Percentiles rank a stretch among this genome's conserved stretches.
These are phyloP conservation scores for Epichloe aotearoae DNA, from an alignment of 2,329 filamentous ascomycete genomes.

Conservation along the genomic window DNA sequence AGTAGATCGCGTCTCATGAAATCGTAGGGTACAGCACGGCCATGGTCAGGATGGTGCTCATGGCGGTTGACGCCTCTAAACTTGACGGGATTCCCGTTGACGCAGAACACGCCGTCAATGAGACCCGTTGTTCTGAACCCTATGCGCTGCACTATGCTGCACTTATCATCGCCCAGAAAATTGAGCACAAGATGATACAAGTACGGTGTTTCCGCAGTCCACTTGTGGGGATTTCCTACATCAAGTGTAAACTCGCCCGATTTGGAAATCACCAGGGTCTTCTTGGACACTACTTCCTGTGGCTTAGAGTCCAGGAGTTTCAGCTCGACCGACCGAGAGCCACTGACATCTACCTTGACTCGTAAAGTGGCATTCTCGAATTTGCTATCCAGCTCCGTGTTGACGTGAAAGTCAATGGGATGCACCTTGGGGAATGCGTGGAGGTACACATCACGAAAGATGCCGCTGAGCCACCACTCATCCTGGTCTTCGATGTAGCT, in stretches of 20 bases:
- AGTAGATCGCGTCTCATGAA: slow-evolving; percentile 49
- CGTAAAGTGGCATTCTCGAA: slow-evolving; percentile 39
- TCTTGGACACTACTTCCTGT: slow-evolving; percentile 13
- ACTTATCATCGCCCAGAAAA: slow-evolving; percentile 14
- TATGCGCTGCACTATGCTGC: slow-evolving; percentile 37
- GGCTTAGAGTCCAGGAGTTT: slow-evolving; percentile 24
- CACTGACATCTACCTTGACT: slow-evolving; percentile 31
- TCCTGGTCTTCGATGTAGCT: slow-evolving; percentile 61
- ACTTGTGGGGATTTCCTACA: slow-evolving; percentile 42
- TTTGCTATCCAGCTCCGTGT: slow-evolving; percentile 40
- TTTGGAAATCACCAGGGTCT: slow-evolving; percentile 12
- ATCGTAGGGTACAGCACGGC: slow-evolving; percentile 47
- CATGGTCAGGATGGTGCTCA: slow-evolving; percentile 52
- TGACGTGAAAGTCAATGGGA: slow-evolving; percentile 43
- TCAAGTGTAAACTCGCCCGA: slow-evolving; percentile 28
- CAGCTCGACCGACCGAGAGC: slow-evolving; percentile 15
- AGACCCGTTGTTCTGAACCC: slow-evolving; percentile 53
- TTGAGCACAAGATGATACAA: slow-evolving; percentile 39
- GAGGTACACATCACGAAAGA: slow-evolving; percentile 57
- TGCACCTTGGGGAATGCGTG: slow-evolving; percentile 43
- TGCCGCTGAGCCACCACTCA: slow-evolving; percentile 55
- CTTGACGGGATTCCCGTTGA: slow-evolving; percentile 52
- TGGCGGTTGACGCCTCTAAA: slow-evolving; percentile 59
- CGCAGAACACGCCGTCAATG: slow-evolving; percentile 44
- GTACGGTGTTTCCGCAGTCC: slow-evolving; percentile 56